Base-by-base conservation (phyloP, 805 yeast genomes). In the Pichia occidentalis region DNA sequence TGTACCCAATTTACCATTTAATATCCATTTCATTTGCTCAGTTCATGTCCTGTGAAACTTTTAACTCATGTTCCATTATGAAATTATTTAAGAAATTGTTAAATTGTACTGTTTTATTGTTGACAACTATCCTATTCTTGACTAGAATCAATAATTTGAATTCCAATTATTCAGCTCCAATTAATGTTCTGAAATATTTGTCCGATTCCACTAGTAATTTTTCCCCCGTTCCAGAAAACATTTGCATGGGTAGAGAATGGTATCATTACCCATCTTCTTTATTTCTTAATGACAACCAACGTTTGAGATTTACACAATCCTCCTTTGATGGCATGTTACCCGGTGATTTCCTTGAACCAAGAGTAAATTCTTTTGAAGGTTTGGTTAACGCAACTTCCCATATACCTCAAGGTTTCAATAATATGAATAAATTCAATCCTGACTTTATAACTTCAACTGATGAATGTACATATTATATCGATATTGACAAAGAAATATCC, bases 211-310 rank as follows among this genome's bases (percentile, higher is more conserved):
- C 45, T 20, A 24, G 13, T n/a, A 29, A 34, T 4, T 16, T 48
- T 2, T 44, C 48, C 1, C 40, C 52, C 6, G 49, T 51, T 4
- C 34, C 44, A 11, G 63, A 61, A 25, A 80, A 76, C 47, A 80
- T 90, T 0, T 90, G 97, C 59, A 69, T 83, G n/a, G 97, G 96
- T 2, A 71, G 95, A 42, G 97, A 90, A 61, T 88, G 97, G 97
- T 86, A 85, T 53, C 83, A 90, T 53, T 88, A 66, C 59, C 96
- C 97, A 8, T 77, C 84, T 1, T 87, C 96, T 0, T 84, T 87
- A 55, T 85, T 88, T 53, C 62, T 90, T 18, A 79, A 84, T 4
- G 70, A 73, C 4, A 64, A 74, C 40, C 69, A 69, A 50, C 63
- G 95, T 47, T 62, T 86, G 18, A 65, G 66, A 49, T 90, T 85